These are phyloP conservation scores for Adansonia gregorii DNA, from an alignment of 441 rosid genomes.

Conservation along the genomic window DNA sequence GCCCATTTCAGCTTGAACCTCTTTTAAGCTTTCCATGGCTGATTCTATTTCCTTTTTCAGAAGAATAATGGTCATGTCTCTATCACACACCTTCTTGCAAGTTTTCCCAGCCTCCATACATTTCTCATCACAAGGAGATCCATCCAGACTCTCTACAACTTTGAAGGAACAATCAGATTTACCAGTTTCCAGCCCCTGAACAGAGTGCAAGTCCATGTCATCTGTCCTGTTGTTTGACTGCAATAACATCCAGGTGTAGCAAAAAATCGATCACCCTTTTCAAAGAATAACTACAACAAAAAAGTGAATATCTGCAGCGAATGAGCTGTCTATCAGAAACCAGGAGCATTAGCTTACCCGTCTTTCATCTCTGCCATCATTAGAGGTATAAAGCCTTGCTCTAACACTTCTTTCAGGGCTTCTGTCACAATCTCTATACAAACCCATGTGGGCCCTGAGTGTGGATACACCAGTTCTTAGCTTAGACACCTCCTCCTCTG, in stretches of 20 bases:
- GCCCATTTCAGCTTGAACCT: constrained; percentile 73
- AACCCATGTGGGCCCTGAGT: constrained; percentile 64
- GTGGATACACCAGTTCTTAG: constrained; percentile 65
- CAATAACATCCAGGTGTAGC: constrained; percentile 41
- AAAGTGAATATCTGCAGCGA: constrained; percentile 29
- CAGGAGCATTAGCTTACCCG: constrained; percentile 60
- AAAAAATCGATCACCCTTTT: constrained; percentile 34
- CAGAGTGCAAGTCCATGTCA: constrained; percentile 24
- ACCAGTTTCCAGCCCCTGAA: constrained; percentile 39
- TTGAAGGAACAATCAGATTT: constrained; percentile 39
- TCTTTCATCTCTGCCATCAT: constrained; percentile 42
- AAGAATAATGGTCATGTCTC: constrained; percentile 65
- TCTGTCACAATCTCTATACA: constrained; percentile 40
- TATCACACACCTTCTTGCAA: constrained; percentile 42
- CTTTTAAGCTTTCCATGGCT: constrained; percentile 79
- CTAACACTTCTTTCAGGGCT: constrained; percentile 40
- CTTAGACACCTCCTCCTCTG: constrained; percentile 69
- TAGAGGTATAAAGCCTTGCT: constrained; percentile 36
- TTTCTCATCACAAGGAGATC: constrained; percentile 37
- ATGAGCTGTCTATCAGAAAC: constrained; percentile 25
- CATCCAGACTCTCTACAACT: constrained; percentile 37
- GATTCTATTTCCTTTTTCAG: constrained; percentile 81
- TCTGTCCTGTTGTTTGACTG: constrained; percentile 52
- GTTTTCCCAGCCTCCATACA: constrained; percentile 33
- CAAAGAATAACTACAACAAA: constrained; percentile 31